Percentiles rank a stretch among this genome's conserved stretches.
Conservation (phyloP, 805 yeast species). For the Blastobotrys chiropterorum region DNA sequence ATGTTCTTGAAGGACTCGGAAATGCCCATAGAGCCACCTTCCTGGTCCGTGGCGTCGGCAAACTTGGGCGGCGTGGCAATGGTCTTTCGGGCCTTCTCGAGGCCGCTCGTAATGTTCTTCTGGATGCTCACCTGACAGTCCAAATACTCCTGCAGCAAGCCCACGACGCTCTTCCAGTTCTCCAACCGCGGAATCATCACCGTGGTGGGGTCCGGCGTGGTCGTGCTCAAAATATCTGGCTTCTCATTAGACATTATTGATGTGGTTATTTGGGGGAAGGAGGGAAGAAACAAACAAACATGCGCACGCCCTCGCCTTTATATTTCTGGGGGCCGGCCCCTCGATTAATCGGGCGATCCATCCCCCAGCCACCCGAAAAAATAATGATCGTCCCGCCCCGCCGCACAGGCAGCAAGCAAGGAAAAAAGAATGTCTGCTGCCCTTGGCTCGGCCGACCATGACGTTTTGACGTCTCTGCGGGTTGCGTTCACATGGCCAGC, state of each 20-base stretch:
- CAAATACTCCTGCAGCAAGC: slow-evolving; percentile 26
- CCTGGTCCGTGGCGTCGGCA: slow-evolving; percentile 18
- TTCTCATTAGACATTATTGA: background rate
- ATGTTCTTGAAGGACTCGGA: slow-evolving; percentile 31
- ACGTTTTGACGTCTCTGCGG: too few relatives aligned
- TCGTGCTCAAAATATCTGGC: slow-evolving; percentile 11
- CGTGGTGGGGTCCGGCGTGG: slow-evolving; percentile 32
- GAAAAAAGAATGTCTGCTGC: too few relatives aligned
- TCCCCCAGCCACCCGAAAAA: background rate
- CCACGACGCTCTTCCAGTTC: slow-evolving; percentile 33
- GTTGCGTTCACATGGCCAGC: too few relatives aligned
- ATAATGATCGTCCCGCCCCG: background rate
- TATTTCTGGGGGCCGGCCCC: too few relatives aligned
- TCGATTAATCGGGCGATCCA: background rate
- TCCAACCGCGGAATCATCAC: slow-evolving; percentile 33
- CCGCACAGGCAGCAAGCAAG: background rate
- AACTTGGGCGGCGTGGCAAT: slow-evolving; percentile 32
- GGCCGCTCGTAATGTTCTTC: slow-evolving; percentile 24
- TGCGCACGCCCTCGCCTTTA: too few relatives aligned
- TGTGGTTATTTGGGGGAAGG: background rate
- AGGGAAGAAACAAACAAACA: background rate
- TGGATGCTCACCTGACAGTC: slow-evolving; percentile 27
- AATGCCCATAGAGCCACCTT: slow-evolving; percentile 24
- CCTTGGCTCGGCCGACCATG: too few relatives aligned
- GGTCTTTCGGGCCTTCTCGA: slow-evolving; percentile 32